phyloP scores from a whole-genome alignment of 352 stramenopile genomes.

The Phytophthora tentaculata region DNA sequence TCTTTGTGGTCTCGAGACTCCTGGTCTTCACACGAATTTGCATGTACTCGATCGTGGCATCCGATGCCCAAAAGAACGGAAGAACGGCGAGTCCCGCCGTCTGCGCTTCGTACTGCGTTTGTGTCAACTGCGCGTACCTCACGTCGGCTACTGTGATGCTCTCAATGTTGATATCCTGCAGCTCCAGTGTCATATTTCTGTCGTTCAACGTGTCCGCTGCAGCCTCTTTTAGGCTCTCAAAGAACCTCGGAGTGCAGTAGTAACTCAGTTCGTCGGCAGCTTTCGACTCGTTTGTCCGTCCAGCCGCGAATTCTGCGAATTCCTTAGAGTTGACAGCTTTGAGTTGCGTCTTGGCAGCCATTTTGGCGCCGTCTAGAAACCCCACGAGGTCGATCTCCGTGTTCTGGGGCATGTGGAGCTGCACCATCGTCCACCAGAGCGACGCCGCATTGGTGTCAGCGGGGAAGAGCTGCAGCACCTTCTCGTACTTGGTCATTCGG shows the following conservation, averaged over 20 bases:
- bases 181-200: slow-evolving; percentile 44
- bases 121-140: slow-evolving; percentile 43
- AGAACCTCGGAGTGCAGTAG: slow-evolving; percentile 45
- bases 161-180: slow-evolving; percentile 43
- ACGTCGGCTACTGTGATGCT: slow-evolving; percentile 34
- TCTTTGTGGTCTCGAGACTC: slow-evolving; percentile 44
- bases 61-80: slow-evolving; percentile 23
- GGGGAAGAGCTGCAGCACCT: slow-evolving; percentile 37
- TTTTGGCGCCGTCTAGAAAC: slow-evolving; percentile 46
- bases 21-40: slow-evolving; percentile 41
- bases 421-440: slow-evolving; percentile 39
- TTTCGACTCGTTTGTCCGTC: slow-evolving; percentile 5
- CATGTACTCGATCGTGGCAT: slow-evolving; percentile 50
- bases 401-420: slow-evolving; percentile 42
- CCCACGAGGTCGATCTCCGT: slow-evolving; percentile 44
- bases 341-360: slow-evolving; percentile 34
- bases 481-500: slow-evolving; percentile 30
- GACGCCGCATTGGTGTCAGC: slow-evolving; percentile 26
- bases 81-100: slow-evolving; percentile 21
- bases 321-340: slow-evolving; percentile 45
- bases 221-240: slow-evolving; percentile 28
- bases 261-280: slow-evolving; percentile 21
- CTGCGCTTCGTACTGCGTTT: slow-evolving; percentile 37
- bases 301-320: slow-evolving; percentile 39
- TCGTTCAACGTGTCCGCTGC: slow-evolving; percentile 26